Evolutionary conservation across 352 stramenopile genomes (phyloP), one percentile per base, ranked within the genome.

Genomic region (Pythium folliculosum): DNA sequence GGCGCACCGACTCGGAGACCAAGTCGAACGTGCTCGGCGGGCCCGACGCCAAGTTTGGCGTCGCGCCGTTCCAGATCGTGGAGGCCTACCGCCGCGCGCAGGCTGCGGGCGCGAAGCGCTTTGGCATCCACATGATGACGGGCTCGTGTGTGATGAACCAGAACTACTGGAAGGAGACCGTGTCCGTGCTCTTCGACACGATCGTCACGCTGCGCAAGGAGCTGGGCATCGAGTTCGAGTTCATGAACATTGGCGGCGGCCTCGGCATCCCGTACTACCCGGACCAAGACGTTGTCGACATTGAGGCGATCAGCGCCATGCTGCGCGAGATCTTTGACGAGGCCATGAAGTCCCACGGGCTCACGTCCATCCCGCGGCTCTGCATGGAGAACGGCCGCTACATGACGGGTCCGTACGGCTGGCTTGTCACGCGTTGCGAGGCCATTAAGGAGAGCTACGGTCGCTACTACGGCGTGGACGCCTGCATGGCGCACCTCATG

Each of bases 61-160:
- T 97, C 19, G 73, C 88, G 16, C 86, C 84, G 9, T 95, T 94
- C 71, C 84, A 97, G 73, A 94, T 97, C 54, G 78, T 95, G 17
- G 87, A 96, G 40, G 89, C 87, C 32, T 96, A 96, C 72, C 84
- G 84, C 65, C 85, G 85, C 64, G 89, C 89, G 9, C 77, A 95
- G 68, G 79, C 82, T 43, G 80, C 81, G 1, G 89, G 89, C 19
- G 84, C 89, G 40, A 96, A 76, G 38, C 84, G 88, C 60, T 97
- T 97, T 70, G 89, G 89, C 53, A 95, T 97, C 60, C 89, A 97
- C 79, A 96, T 96, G 89, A 97, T 97, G 89, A 97, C 89, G 22
- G 89, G 89, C 32, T 95, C 85, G 38, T 96, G 89, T 55, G 89
- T 97, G 44, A 90, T 97, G 73, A 88, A 94, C 67, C 85, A 96